phyloP scores from a whole-genome alignment of 2,329 filamentous ascomycete genomes.

The Neurospora crassa region DNA sequence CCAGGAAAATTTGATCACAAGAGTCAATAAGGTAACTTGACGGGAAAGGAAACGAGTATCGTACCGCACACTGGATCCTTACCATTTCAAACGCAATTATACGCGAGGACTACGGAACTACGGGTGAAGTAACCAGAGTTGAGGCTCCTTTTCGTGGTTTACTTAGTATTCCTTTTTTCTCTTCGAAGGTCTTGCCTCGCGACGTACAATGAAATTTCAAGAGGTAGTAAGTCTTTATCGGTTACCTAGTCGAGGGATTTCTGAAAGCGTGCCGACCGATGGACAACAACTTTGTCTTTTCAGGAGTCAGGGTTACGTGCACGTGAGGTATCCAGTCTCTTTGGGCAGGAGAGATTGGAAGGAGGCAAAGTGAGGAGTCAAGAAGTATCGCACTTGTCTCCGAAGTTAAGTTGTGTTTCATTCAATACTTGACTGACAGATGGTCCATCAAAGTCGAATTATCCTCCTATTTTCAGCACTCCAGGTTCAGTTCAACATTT shows the following conservation, averaged over 20 bases:
- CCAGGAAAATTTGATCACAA: not conserved
- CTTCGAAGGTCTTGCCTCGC: too few species aligned
- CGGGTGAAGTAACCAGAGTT: too few species aligned
- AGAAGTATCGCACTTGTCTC: not conserved
- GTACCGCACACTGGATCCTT: not conserved
- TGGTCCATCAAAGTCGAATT: not conserved
- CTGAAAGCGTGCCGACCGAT: not conserved
- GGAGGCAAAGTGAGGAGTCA: not conserved
- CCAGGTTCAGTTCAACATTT: not conserved
- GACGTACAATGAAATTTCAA: too few species aligned
- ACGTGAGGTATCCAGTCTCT: not conserved
- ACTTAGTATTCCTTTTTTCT: too few species aligned
- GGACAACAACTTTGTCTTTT: not conserved
- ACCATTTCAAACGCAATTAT: not conserved
- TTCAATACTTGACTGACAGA: not conserved
- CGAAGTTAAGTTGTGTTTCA: not conserved
- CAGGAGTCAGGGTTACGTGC: not conserved
- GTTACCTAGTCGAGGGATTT: not conserved
- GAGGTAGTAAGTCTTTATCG: not conserved
- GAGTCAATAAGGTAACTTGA: too few species aligned
- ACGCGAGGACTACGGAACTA: not conserved
- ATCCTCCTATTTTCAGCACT: not conserved
- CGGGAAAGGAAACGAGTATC: not conserved
- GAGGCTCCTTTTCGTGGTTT: too few species aligned
- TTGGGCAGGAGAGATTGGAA: not conserved